A percentile compares a stretch with the other conserved stretches of the same genome.
Evolutionary conservation across 164 flowering plant species (phyloP).

Genomic region (Magnolia kwangsiensis): DNA sequence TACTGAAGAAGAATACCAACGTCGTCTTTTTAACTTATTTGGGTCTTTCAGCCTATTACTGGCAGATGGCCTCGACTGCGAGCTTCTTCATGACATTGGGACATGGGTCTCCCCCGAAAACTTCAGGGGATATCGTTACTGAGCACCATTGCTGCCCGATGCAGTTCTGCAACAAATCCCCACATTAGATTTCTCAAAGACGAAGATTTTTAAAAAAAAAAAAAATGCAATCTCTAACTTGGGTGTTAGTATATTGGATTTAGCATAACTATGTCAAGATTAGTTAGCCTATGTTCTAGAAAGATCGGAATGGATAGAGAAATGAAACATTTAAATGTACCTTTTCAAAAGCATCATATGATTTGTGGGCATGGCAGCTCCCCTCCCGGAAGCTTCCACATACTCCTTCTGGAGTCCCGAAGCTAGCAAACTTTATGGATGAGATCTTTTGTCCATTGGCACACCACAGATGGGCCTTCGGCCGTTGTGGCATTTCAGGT

Average conservation of each 20-base stretch:
- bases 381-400: constrained; percentile 89
- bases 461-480: constrained; percentile 80
- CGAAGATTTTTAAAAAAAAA: not conserved
- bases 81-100: constrained; percentile 39
- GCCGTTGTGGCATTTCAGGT: constrained; percentile 58
- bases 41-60: constrained; percentile 8
- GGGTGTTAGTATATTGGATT: not conserved
- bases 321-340: not conserved
- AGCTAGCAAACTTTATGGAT: constrained; percentile 90
- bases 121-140: constrained; percentile 40
- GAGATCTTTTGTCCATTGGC: constrained; percentile 82
- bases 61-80: constrained; percentile 41
- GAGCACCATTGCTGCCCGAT: constrained; percentile 71
- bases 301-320: constrained; percentile 17
- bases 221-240: constrained; percentile 3
- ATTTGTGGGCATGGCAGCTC: constrained; percentile 78
- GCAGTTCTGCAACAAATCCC: constrained; percentile 53
- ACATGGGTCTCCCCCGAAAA: constrained; percentile 36
- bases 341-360: constrained; percentile 57
- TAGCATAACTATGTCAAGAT: constrained; percentile 11
- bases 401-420: constrained; percentile 87
- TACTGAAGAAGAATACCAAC: constrained; percentile 10
- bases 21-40: constrained; percentile 17
- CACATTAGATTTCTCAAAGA: not conserved
- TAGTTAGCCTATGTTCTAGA: constrained; percentile 76